These are phyloP conservation scores for Piromyces sp. DNA, from an alignment of 192 early-diverging fungal genomes.

Conservation along the genomic window DNA sequence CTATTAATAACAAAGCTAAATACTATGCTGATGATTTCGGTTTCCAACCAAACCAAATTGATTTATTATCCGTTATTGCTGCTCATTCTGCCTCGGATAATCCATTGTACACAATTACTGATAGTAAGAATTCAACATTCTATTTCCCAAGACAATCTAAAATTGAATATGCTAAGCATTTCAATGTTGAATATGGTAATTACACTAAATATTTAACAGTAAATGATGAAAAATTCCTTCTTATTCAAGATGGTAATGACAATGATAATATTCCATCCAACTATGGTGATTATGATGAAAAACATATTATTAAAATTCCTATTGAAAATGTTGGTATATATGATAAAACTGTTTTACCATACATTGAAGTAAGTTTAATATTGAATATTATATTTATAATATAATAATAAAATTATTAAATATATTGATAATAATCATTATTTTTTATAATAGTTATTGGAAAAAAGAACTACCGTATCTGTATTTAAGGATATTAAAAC, in stretches of 20 bases:
- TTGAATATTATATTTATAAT: background rate
- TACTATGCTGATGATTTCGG: background rate
- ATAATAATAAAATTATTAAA: no score
- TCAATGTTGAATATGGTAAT: background rate
- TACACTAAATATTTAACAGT: background rate
- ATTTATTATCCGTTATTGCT: background rate
- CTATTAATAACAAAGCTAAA: background rate
- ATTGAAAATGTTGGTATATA: background rate
- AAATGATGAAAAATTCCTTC: background rate
- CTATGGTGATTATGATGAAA: background rate
- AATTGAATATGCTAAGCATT: background rate
- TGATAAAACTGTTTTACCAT: background rate
- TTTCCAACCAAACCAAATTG: background rate
- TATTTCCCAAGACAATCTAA: background rate
- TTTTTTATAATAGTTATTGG: background rate
- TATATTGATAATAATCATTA: no score
- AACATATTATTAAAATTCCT: background rate
- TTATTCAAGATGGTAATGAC: background rate
- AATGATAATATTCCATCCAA: background rate
- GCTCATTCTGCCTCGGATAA: background rate
- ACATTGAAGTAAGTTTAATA: background rate
- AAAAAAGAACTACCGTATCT: background rate
- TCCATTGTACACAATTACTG: background rate
- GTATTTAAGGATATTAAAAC: background rate
- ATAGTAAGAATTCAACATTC: background rate